Percentiles rank a stretch among this genome's conserved stretches.
Conservation (phyloP, 2,329 filamentous ascomycete species). For the Fonsecaea monophora region DNA sequence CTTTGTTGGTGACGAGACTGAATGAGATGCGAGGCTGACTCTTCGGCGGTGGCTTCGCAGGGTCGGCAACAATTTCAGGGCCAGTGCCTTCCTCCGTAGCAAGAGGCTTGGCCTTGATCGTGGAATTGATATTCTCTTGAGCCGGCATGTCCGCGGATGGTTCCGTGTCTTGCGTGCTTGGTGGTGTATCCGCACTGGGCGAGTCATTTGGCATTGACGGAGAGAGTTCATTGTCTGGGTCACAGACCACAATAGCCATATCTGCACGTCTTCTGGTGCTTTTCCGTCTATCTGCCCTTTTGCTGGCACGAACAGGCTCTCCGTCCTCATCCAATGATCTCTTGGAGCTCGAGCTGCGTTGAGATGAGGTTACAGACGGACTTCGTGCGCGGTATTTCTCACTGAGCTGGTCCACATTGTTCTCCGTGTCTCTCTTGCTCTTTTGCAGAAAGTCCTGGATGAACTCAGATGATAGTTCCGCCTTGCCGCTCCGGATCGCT, state of each 20-base stretch:
- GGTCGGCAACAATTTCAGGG: slow-evolving; percentile 11
- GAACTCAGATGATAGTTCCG: slow-evolving; percentile 37
- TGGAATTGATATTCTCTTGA: slow-evolving; percentile 13
- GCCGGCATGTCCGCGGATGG: slow-evolving; percentile 31
- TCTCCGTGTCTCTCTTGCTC: slow-evolving; percentile 36
- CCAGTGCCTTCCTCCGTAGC: slow-evolving; percentile 9
- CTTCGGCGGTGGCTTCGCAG: slow-evolving; percentile 14
- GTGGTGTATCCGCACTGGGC: slow-evolving; percentile 28
- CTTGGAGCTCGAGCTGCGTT: slow-evolving; percentile 41
- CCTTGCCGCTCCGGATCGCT: slow-evolving; percentile 36
- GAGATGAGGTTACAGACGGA: slow-evolving; percentile 41
- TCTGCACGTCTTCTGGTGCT: slow-evolving; percentile 36
- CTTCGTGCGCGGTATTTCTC: slow-evolving; percentile 38
- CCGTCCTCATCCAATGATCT: slow-evolving; percentile 41
- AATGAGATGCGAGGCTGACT: slow-evolving; percentile 24
- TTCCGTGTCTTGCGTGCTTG: slow-evolving; percentile 40
- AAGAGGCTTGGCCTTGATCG: slow-evolving; percentile 7
- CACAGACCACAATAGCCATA: slow-evolving; percentile 25
- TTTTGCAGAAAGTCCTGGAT: slow-evolving; percentile 38
- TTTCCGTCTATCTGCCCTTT: slow-evolving; percentile 38
- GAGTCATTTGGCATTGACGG: slow-evolving; percentile 28
- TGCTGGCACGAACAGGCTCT: slow-evolving; percentile 36
- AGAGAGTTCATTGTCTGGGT: slow-evolving; percentile 30
- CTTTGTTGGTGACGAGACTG: slow-evolving; percentile 25
- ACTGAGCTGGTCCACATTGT: slow-evolving; percentile 33